Evolutionary conservation across 805 yeast genomes (phyloP), one percentile per base, ranked within the genome.

Genomic region (Lipomyces lipofer): DNA sequence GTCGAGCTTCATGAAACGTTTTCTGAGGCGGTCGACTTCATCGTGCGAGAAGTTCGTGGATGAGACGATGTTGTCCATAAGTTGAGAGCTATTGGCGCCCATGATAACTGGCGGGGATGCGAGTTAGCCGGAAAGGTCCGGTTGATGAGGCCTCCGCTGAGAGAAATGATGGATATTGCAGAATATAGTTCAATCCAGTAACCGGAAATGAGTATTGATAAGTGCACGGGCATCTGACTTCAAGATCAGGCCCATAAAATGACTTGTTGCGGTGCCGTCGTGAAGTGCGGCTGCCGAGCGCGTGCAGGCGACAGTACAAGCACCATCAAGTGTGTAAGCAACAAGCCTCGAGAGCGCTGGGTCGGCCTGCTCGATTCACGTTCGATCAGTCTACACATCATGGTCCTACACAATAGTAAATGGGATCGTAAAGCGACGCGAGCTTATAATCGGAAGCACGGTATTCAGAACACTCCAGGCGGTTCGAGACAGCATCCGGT

Each of bases 1-100:
- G 70, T 94, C 99, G 49, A 94, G 75, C 66, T 95, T 94, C 95
- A 91, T 88, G 70, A 94, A 94, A 62, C 99, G 78, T 67, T 90
- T 89, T 54, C 96, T 83, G 55, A 94, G 75, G 58, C 99, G 78
- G 68, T 91, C 95, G 49, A 94, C 86, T 68, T 94, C 99, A 59
- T 89, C 97, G 46, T 85, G 78, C 52, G 88, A 95, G 71, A 92
- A 88, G 69, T 84, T 85, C 7, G 95, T 87, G 22, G 90, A 92
- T 68, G 86, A 91, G 63, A 87, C 80, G 22, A 88, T 77, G 60
- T 81, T 79, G 55, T 86, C 94, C 56, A 88, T 71, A 32, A 78
- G 67, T 60, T 76, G 82, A 12, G 88, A 82, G 6, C 85, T 78
- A 21, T 80, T 76, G 8, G 77, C 76, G 39, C 89, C 89, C 89